phyloP scores from a whole-genome alignment of 176 grass and related monocot species.

The Avena atlantica region DNA sequence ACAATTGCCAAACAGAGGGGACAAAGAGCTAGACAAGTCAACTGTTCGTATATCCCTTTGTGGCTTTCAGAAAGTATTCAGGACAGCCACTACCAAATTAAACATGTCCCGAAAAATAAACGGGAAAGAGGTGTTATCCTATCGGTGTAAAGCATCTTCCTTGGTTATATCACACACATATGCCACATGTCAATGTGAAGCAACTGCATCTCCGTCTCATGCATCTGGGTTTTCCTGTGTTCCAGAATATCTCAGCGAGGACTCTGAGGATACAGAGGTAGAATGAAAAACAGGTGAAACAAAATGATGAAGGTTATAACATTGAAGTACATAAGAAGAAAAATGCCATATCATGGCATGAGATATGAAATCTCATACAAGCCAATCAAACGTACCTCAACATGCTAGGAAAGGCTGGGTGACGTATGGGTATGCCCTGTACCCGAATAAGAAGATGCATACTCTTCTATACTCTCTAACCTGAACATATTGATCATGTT shows the following conservation, averaged over 20 bases:
- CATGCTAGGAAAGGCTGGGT: constrained; percentile 55
- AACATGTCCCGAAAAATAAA: not conserved
- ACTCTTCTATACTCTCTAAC: constrained; percentile 80
- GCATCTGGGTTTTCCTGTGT: constrained; percentile 27
- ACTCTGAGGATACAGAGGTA: constrained; percentile 9
- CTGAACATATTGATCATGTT: constrained; percentile 42
- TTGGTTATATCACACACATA: not conserved
- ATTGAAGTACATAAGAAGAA: not conserved
- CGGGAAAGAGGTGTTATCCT: not conserved
- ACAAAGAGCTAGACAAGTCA: not conserved
- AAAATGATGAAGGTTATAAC: not conserved
- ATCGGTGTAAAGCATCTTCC: not conserved
- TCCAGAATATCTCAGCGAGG: constrained; percentile 26
- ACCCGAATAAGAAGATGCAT: constrained; percentile 72
- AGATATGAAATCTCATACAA: not conserved
- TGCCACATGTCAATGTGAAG: constrained; percentile 1
- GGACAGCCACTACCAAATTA: not conserved
- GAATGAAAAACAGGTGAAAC: not conserved
- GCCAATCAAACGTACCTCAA: constrained; percentile 58
- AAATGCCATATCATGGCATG: not conserved
- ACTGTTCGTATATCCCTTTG: not conserved
- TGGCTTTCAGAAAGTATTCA: not conserved
- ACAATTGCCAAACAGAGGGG: not conserved
- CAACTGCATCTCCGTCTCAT: not conserved
- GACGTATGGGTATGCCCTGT: constrained; percentile 74